phyloP scores from a whole-genome alignment of 768 basidiomycete genomes.

The Lentinula detonsa region DNA sequence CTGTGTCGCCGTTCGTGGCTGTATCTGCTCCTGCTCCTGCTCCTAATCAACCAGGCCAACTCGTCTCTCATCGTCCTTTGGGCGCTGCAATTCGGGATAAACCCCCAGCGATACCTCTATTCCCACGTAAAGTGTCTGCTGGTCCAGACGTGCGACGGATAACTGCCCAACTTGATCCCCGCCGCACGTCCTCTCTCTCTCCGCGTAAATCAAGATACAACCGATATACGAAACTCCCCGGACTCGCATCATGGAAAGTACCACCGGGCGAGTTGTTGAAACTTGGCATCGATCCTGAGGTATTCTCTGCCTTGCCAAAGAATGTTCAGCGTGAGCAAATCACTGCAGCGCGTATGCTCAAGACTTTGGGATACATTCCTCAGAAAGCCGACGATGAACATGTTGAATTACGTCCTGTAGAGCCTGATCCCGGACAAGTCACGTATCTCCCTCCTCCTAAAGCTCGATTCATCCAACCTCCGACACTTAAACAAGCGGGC shows the following conservation, averaged over 20 bases:
- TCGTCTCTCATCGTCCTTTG: neutral
- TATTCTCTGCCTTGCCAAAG: constrained; percentile 59
- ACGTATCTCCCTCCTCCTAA: constrained; percentile 49
- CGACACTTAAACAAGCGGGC: constrained; percentile 52
- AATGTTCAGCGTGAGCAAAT: constrained; percentile 74
- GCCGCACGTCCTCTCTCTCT: constrained; percentile 10
- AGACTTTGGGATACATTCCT: constrained; percentile 33
- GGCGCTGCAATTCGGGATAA: neutral
- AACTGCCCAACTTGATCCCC: constrained; percentile 59
- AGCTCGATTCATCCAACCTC: constrained; percentile 44
- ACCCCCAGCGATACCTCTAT: neutral
- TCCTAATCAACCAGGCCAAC: neutral
- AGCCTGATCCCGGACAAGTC: constrained; percentile 31
- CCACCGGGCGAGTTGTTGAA: constrained; percentile 51
- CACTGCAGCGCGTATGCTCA: constrained; percentile 46
- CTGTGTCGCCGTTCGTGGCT: constrained; percentile 37
- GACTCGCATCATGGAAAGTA: constrained; percentile 33
- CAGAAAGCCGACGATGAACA: constrained; percentile 33
- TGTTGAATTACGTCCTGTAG: constrained; percentile 51
- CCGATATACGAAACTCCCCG: constrained; percentile 30
- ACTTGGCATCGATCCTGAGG: constrained; percentile 68
- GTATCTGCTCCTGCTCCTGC: constrained; percentile 8
- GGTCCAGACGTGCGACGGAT: constrained; percentile 49
- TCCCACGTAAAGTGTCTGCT: constrained; percentile 25
- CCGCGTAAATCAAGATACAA: constrained; percentile 24